phyloP scores from a whole-genome alignment of 495 filamentous ascomycete species.

The Podospora conica region DNA sequence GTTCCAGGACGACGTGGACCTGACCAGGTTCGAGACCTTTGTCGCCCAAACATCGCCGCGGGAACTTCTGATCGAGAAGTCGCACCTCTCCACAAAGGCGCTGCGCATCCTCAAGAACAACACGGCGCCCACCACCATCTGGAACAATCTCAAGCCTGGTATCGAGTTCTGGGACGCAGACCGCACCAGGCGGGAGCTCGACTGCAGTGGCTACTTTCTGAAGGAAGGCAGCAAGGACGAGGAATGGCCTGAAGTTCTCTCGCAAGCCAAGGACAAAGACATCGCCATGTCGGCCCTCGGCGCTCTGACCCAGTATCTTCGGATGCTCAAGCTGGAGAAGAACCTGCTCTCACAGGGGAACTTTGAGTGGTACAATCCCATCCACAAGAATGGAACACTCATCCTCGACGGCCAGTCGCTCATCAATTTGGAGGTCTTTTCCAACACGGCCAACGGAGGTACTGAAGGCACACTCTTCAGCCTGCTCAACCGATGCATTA shows the following conservation, averaged over 20 bases:
- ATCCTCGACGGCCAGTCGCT: conserved; percentile 95
- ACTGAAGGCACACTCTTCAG: conserved; percentile 80
- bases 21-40: conserved; percentile 97
- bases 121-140: conserved; percentile 85
- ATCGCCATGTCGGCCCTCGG: conserved; percentile 89
- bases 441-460: conserved; percentile 86
- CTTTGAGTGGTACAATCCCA: conserved; percentile 88
- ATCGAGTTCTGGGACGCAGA: conserved; percentile 93
- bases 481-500: conserved; percentile 89
- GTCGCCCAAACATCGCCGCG: conserved; percentile 88
- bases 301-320: conserved; percentile 80
- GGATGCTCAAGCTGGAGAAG: conserved; percentile 80
- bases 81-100: conserved; percentile 71
- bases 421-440: conserved; percentile 95
- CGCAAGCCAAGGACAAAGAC: conserved; percentile 69
- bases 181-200: conserved; percentile 72
- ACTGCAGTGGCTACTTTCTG: conserved; percentile 74
- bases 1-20: conserved; percentile 85
- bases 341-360: conserved; percentile 85
- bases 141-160: conserved; percentile 83
- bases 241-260: conserved; percentile 74
- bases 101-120: conserved; percentile 96
- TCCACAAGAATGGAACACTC: conserved; percentile 84
- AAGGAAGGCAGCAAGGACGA: conserved; percentile 54
- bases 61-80: conserved; percentile 88